A percentile compares a stretch with the other conserved stretches of the same genome.
Evolutionary conservation across 768 basidiomycete species (phyloP).

Genomic region (Melanogaster broomeanus): DNA sequence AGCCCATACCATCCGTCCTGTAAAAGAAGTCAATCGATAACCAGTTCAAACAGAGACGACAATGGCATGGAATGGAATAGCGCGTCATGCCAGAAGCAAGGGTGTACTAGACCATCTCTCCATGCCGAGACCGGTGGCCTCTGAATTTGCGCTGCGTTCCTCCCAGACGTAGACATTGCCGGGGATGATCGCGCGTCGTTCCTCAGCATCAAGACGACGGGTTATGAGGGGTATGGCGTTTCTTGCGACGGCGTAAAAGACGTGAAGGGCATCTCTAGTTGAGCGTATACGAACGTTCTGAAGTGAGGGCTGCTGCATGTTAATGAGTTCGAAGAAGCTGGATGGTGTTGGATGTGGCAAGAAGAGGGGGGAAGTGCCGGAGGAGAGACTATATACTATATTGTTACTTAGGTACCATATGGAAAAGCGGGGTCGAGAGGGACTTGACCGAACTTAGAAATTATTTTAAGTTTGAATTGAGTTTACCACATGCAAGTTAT

Average conservation of each 20-base stretch:
- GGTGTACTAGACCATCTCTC: constrained; percentile 67
- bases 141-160: constrained; percentile 82
- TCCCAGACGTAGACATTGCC: constrained; percentile 91
- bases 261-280: constrained; percentile 76
- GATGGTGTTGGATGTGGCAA: constrained; percentile 34
- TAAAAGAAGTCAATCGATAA: neutral
- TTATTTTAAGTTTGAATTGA: constrained; percentile 64
- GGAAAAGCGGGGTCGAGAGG: constrained; percentile 23
- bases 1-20: constrained; percentile 73
- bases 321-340: constrained; percentile 16
- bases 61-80: neutral
- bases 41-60: neutral
- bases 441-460: constrained; percentile 23
- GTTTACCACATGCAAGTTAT: constrained; percentile 37
- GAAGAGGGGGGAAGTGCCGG: constrained; percentile 1
- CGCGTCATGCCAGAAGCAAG: neutral
- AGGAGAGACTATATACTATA: constrained; percentile 44
- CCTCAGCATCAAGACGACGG: constrained; percentile 80
- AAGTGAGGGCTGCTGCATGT: constrained; percentile 77
- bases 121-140: constrained; percentile 81
- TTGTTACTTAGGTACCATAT: constrained; percentile 18
- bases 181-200: constrained; percentile 68
- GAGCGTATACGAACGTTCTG: constrained; percentile 76
- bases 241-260: constrained; percentile 76
- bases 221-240: constrained; percentile 74